Conservation (phyloP, 2,329 filamentous ascomycete genomes). For the Cadophora sp. region DNA sequence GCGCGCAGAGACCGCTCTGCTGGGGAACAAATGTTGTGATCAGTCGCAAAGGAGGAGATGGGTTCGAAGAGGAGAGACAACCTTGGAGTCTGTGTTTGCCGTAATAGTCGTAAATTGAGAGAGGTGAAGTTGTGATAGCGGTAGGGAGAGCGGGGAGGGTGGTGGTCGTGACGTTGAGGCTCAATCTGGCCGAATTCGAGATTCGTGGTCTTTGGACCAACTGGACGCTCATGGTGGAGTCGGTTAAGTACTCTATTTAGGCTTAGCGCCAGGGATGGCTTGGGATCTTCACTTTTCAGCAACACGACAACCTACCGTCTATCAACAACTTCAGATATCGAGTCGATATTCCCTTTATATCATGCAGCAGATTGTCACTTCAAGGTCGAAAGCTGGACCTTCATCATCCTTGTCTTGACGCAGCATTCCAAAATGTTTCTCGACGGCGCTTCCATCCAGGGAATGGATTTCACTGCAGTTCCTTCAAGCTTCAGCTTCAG, state of each 20-base stretch:
- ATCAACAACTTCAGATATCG: neutral
- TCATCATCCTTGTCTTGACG: too few species aligned
- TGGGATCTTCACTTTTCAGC: neutral
- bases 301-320: too few species aligned
- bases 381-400: too few species aligned
- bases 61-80: neutral
- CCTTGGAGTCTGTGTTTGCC: neutral
- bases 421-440: too few species aligned
- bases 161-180: conserved; percentile 9
- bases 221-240: conserved; percentile 24
- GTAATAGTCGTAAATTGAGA: neutral
- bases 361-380: too few species aligned
- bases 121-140: neutral
- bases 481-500: too few species aligned
- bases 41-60: conserved; percentile 2
- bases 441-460: too few species aligned
- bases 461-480: too few species aligned
- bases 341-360: neutral
- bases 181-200: conserved; percentile 26
- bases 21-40: conserved; percentile 11
- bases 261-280: conserved; percentile 6
- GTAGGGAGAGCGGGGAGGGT: neutral
- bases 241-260: conserved; percentile 6
- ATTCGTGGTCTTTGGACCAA: conserved; percentile 36
- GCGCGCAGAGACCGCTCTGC: conserved; percentile 21